Conservation (phyloP, 2,329 filamentous ascomycete genomes). For the Trichoderma sp. region DNA sequence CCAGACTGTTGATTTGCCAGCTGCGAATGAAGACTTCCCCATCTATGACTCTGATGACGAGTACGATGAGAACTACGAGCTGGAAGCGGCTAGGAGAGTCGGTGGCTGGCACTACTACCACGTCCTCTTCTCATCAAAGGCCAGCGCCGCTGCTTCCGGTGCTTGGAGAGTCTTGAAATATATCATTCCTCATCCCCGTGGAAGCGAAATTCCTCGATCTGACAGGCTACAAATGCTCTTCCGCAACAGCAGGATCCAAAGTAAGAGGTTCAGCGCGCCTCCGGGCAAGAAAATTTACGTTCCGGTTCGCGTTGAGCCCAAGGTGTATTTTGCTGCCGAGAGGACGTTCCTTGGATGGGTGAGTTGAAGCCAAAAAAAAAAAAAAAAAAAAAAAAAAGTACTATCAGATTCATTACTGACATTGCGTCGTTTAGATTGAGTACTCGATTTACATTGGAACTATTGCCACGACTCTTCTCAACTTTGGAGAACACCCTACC, state of each 20-base stretch:
- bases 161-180: slow-evolving; percentile 45
- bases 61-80: slow-evolving; percentile 67
- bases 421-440: slow-evolving; percentile 61
- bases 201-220: slow-evolving; percentile 56
- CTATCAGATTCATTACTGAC: slow-evolving; percentile 25
- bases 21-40: slow-evolving; percentile 68
- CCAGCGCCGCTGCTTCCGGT: slow-evolving; percentile 41
- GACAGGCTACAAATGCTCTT: slow-evolving; percentile 53
- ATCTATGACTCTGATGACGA: slow-evolving; percentile 86
- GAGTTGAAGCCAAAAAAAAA: slow-evolving; percentile 38
- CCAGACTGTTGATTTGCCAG: slow-evolving; percentile 64
- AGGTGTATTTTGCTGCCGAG: slow-evolving; percentile 96
- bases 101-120: slow-evolving; percentile 75
- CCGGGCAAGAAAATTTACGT: slow-evolving; percentile 92
- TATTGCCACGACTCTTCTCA: slow-evolving; percentile 78
- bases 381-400: no score
- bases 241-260: slow-evolving; percentile 53
- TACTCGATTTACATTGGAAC: slow-evolving; percentile 92
- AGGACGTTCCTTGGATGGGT: slow-evolving; percentile 94
- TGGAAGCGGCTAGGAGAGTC: slow-evolving; percentile 73
- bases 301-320: slow-evolving; percentile 91
- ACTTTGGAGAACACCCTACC: slow-evolving; percentile 65
- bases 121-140: slow-evolving; percentile 51
- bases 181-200: slow-evolving; percentile 54
- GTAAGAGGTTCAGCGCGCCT: slow-evolving; percentile 65